Evolutionary conservation across 225 moss, liverwort and hornwort genomes (phyloP).

Genomic region (Polytrichum formosum): DNA sequence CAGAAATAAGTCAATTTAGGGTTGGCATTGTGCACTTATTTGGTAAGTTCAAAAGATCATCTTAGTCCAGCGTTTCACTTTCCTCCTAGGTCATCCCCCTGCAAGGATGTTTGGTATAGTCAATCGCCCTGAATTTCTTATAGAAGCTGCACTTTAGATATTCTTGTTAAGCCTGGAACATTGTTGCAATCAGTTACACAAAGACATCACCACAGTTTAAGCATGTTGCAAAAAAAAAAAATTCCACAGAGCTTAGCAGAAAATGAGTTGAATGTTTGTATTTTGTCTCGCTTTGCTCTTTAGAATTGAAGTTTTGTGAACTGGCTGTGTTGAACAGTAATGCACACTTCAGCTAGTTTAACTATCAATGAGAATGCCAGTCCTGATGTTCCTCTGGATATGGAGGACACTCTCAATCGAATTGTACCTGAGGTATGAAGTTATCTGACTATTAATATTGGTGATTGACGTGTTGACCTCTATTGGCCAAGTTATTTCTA

Average conservation of each 20-base stretch:
- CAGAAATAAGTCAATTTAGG: slow-evolving; percentile 78
- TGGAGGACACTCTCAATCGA: slow-evolving; percentile 95
- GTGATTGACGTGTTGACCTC: background rate
- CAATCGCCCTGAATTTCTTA: too few relatives aligned
- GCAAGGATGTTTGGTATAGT: too few relatives aligned
- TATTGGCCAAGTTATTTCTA: background rate
- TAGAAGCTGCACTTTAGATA: background rate
- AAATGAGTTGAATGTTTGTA: too few relatives aligned
- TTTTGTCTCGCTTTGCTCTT: too few relatives aligned
- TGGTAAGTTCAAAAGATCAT: slow-evolving; percentile 34
- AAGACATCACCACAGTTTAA: too few relatives aligned
- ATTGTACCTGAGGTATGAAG: slow-evolving; percentile 86
- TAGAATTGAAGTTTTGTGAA: background rate
- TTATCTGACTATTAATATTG: background rate
- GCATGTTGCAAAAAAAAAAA: too few relatives aligned
- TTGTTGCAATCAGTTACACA: too few relatives aligned
- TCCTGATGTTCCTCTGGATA: slow-evolving; percentile 93
- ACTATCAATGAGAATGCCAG: slow-evolving; percentile 99
- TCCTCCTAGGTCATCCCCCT: too few relatives aligned
- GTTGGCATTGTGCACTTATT: slow-evolving; percentile 94
- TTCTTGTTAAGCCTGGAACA: too few relatives aligned
- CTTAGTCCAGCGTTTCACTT: too few relatives aligned
- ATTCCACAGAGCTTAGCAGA: too few relatives aligned
- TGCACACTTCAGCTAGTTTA: slow-evolving; percentile 98
- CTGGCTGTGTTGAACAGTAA: slow-evolving; percentile 45